Base-by-base conservation (phyloP, 2,329 filamentous ascomycete genomes). In the Ilyonectria destructans region DNA sequence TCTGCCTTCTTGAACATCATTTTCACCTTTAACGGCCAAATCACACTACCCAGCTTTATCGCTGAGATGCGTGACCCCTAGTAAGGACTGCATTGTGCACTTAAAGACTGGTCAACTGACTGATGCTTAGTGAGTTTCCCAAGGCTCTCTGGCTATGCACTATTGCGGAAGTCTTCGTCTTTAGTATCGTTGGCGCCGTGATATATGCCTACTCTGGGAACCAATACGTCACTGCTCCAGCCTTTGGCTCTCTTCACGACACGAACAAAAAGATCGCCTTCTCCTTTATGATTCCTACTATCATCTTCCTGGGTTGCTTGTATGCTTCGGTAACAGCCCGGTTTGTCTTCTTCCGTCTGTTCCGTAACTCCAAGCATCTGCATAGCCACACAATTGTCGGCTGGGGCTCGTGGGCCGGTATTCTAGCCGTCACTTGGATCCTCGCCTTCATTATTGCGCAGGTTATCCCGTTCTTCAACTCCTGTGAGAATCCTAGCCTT, bases 11-110 rank as follows among this genome's bases (percentile, higher is more conserved):
- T 98, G 80, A 98, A 98, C 82, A 98, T 98, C 78, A 94, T 91
- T 82, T 98, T 97, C 80, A 97, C 95, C 0, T 97, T 98, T 78
- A 97, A 98, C 73, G 95, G 95, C 0, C 95, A 98, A 79, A 97
- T 97, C 76, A 97, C 95, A 0, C 87, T 98, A 13, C 95, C 95
- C 1, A 96, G 93, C 74, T 98, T 98, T 84, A 98, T 98, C 71
- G 95, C 95, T 3, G 95, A 98, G 81, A 98, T 98, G 95, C 92
- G 85, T 63, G 86, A 91, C 31, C 89, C 89, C 1, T 79, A 81
- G 83, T 84, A 75, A 23, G 57, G n/a, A n/a, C n/a, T n/a, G n/a
- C n/a, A n/a, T n/a, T n/a, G n/a, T n/a, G n/a, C n/a, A n/a, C n/a
- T n/a, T n/a, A n/a, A n/a, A n/a, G n/a, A n/a, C 29, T 35, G 17